Conservation (phyloP, 352 stramenopile species). For the Phytophthora macrochlamydospora region DNA sequence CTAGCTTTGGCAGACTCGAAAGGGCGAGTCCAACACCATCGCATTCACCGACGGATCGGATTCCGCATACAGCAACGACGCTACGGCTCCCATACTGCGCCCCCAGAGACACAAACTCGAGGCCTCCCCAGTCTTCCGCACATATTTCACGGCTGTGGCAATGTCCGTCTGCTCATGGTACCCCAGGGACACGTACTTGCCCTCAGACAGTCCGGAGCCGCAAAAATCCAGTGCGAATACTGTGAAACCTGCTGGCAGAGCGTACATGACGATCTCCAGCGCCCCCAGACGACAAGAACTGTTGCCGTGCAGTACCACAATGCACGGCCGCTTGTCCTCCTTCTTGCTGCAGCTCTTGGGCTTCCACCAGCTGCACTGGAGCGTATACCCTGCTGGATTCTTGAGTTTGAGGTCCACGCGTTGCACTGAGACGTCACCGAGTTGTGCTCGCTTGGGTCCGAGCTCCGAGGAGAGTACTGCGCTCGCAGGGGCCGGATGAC, state of each 20-base stretch:
- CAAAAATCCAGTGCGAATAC: constrained; percentile 86
- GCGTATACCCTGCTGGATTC: constrained; percentile 70
- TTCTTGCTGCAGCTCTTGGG: constrained; percentile 23
- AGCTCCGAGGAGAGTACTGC: constrained; percentile 69
- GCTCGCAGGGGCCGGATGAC: constrained; percentile 79
- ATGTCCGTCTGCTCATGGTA: constrained; percentile 83
- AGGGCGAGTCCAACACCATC: constrained; percentile 86
- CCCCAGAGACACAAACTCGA: constrained; percentile 81
- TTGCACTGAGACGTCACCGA: constrained; percentile 64
- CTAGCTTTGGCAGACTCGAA: constrained; percentile 78
- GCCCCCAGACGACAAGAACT: constrained; percentile 78
- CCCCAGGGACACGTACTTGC: constrained; percentile 85
- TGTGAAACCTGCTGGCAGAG: constrained; percentile 76
- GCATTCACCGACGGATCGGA: constrained; percentile 63
- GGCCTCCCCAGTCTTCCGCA: constrained; percentile 50
- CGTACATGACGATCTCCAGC: constrained; percentile 81
- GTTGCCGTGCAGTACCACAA: constrained; percentile 85
- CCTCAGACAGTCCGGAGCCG: constrained; percentile 76
- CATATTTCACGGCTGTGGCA: constrained; percentile 69
- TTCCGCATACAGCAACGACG: constrained; percentile 70
- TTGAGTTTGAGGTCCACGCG: constrained; percentile 77
- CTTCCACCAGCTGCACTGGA: constrained; percentile 91
- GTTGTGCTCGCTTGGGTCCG: constrained; percentile 57
- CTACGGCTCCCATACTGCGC: constrained; percentile 82
- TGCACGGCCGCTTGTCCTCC: constrained; percentile 62